Evolutionary conservation across 176 grass and related monocot species (phyloP), one percentile per base, ranked within the genome.

Genomic region (Eleusine coracana): DNA sequence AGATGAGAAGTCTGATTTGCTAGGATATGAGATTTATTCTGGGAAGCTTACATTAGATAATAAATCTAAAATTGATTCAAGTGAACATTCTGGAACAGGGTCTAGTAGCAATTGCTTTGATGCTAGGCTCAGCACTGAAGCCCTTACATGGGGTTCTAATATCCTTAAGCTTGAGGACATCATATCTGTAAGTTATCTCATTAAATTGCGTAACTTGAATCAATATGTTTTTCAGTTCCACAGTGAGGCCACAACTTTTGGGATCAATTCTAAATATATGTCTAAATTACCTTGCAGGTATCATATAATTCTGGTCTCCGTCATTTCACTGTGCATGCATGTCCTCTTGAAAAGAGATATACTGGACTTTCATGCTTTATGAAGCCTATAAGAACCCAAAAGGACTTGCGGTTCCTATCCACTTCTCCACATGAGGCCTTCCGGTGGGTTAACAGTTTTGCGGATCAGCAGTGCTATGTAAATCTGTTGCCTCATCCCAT

Each of bases 1-100:
- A 78, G 93, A 99, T 88, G 97, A 99, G 81, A 99, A 99, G 68
- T 99, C 87, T 68, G 93, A 99, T 96, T 85, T 96, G 78, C 78
- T 99, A 77, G 93, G 97, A 60, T 86, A 79, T 40, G 97, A 96
- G 81, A 61, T 99, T 83, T 93, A 86, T 80, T 87, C 83, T 75
- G 97, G 97, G 80, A 92, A 99, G 78, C 97, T 99, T 90, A 86
- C 90, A 80, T 85, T 94, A 61, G 93, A 96, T 83, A 90, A 79
- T 36, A 90, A 95, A 90, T 77, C 41, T 70, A 89, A 92, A 90
- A 72, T 27, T 74, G 68, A 61, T 65, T 92, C 84, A 41, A 77
- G 80, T 50, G 89, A 99, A 79, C 77, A 90, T 75, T 85, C 80
- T 74, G 87, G 66, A 71, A 71, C 91, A 71, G 93, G 87, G 38